Evolutionary conservation across 176 grass and related monocot species (phyloP), one percentile per base, ranked within the genome.

Genomic region (Rhynchospora tenuis): DNA sequence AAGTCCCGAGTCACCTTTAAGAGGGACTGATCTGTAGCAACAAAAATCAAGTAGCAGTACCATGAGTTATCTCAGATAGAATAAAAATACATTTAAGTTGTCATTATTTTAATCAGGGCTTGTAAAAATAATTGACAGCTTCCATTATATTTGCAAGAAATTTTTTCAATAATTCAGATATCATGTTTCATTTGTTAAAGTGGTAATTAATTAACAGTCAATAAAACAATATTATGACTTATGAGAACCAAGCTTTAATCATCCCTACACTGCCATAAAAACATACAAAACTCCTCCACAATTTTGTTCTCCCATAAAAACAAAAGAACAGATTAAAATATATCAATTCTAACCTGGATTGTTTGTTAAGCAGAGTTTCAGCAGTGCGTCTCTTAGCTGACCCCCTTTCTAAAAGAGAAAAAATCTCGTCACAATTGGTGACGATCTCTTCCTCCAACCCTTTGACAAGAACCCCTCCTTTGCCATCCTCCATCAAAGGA

Each of bases 401-500:
- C 7, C 97, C 97, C 75, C 97, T 96, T 78, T 99, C 97, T 86
- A 99, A 78, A 59, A 99, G 89, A 76, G 93, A 88, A 72, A 99
- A 99, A 65, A 99, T 99, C 82, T 99, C 97, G 51, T 38, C 64
- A 7, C 89, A 86, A 63, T 89, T 99, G 0, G 93, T 99, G 5
- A 99, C 97, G 70, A 93, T 99, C 81, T 99, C 97, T 86, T 99
- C 97, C 75, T 99, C 97, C 16, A 99, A 58, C 54, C 97, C 97
- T 80, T 91, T 95, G 28, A 99, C 91, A 27, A 99, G 89, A 64
- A 99, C 97, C 28, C 97, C 97, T 19, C 97, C 97, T 88, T 99
- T 99, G 16, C 97, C 97, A 73, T 99, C 97, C 83, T 99, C 97
- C 97, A 99, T 99, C 54, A 99, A 89, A 80, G 97, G 97, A 12